These are phyloP conservation scores for Kernera saxatilis DNA, from an alignment of 345 rosid genomes.

Conservation along the genomic window DNA sequence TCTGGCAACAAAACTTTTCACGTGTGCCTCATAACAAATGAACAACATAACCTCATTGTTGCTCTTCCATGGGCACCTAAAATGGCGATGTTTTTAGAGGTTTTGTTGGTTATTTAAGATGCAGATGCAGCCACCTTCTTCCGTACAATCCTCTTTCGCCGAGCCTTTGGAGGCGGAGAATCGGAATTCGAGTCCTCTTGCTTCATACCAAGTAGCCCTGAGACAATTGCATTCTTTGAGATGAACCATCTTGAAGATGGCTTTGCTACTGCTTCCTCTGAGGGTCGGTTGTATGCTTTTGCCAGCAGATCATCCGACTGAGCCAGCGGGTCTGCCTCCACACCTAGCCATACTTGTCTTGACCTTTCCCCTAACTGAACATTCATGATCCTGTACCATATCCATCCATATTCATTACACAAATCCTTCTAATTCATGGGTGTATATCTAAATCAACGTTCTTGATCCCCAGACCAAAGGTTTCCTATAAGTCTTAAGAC, in stretches of 20 bases:
- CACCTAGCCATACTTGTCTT: constrained; percentile 82
- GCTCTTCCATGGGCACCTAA: constrained; percentile 14
- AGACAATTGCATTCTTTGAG: constrained; percentile 69
- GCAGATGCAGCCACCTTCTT: constrained; percentile 58
- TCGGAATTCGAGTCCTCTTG: constrained; percentile 48
- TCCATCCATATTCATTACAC: constrained; percentile 10
- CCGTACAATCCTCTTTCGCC: constrained; percentile 77
- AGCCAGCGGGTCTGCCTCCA: constrained; percentile 77
- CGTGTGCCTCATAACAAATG: constrained; percentile 8
- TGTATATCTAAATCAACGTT: not conserved
- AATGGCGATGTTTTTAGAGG: not conserved
- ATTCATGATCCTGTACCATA: constrained; percentile 60
- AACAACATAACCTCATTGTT: constrained; percentile 23
- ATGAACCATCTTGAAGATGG: constrained; percentile 75
- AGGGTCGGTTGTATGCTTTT: constrained; percentile 61
- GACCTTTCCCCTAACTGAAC: constrained; percentile 63
- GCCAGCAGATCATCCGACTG: constrained; percentile 63
- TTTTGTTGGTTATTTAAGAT: constrained; percentile 13
- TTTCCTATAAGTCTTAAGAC: not conserved
- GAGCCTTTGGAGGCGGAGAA: constrained; percentile 49
- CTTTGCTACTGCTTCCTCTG: constrained; percentile 31
- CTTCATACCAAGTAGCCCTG: constrained; percentile 76
- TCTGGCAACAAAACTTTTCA: constrained; percentile 28
- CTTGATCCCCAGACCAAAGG: constrained; percentile 1
- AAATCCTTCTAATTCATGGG: not conserved